Percentiles rank a stretch among this genome's conserved stretches.
phyloP scores from a whole-genome alignment of 1,284 basidiomycete species.

The Malassezia psittaci region DNA sequence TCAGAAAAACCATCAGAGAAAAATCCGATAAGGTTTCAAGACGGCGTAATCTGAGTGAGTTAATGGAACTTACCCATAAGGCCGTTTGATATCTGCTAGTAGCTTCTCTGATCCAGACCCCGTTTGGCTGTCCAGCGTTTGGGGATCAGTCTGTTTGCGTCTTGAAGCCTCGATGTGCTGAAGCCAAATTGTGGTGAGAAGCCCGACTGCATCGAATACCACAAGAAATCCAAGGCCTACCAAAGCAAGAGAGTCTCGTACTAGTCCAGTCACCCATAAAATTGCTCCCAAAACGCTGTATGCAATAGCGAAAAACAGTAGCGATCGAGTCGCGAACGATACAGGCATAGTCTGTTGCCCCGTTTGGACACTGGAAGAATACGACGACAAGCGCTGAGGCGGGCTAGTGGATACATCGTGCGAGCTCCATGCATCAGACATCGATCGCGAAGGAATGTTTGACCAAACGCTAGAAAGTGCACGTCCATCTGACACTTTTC shows the following conservation, averaged over 20 bases:
- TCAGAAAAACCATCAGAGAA: slow-evolving; percentile 74
- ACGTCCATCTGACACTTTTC: slow-evolving; percentile 5
- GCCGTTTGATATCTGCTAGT: slow-evolving; percentile 2
- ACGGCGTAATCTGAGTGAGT: slow-evolving; percentile 51
- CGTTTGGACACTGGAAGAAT: slow-evolving; percentile 17
- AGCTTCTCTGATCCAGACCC: not conserved
- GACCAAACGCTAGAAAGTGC: slow-evolving; percentile 3
- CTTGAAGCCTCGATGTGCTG: not conserved
- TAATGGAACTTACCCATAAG: slow-evolving; percentile 51
- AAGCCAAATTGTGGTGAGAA: slow-evolving; percentile 15
- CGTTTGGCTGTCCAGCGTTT: not conserved
- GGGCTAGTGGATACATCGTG: not conserved
- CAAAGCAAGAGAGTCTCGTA: slow-evolving; percentile 70
- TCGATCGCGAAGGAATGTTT: not conserved
- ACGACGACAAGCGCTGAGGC: not conserved
- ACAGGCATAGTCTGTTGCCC: slow-evolving; percentile 4
- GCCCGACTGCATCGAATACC: slow-evolving; percentile 68
- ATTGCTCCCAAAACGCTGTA: slow-evolving; percentile 53
- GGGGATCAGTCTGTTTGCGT: not conserved
- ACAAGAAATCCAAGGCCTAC: slow-evolving; percentile 91
- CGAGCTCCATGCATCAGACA: not conserved
- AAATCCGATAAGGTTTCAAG: slow-evolving; percentile 71
- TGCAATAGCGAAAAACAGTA: slow-evolving; percentile 49
- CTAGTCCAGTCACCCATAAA: slow-evolving; percentile 85
- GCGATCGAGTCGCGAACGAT: slow-evolving; percentile 22